Percentiles rank a stretch among this genome's conserved stretches.
Evolutionary conservation across 305 asterid species (phyloP).

Genomic region (Lippia alba): DNA sequence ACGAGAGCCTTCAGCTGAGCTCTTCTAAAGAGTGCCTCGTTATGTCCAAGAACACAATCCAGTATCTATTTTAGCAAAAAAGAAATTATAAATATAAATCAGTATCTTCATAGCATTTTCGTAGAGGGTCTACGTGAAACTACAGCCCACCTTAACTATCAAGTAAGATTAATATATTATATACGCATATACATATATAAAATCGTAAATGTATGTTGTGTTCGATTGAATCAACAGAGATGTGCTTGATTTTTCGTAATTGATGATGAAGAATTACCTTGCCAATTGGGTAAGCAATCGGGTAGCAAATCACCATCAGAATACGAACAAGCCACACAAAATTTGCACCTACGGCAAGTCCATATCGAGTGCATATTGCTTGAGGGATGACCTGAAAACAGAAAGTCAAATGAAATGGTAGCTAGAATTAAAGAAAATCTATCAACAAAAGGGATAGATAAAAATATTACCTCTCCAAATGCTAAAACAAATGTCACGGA

Average conservation of each 20-base stretch:
- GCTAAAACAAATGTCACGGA: conserved; percentile 98
- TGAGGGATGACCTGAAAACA: conserved; percentile 75
- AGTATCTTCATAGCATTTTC: no score
- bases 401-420: conserved; percentile 25
- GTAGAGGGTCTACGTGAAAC: neutral
- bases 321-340: conserved; percentile 74
- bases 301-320: conserved; percentile 70
- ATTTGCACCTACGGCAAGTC: conserved; percentile 82
- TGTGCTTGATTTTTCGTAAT: neutral
- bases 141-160: neutral
- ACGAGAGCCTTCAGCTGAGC: conserved; percentile 98
- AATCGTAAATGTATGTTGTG: neutral
- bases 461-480: conserved; percentile 74
- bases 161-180: neutral
- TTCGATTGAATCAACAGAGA: neutral
- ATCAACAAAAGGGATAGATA: conserved; percentile 6
- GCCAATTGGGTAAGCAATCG: conserved; percentile 79
- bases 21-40: conserved; percentile 87
- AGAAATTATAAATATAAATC: neutral
- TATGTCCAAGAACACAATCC: conserved; percentile 89
- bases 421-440: neutral
- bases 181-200: neutral
- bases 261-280: conserved; percentile 56
- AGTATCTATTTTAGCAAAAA: conserved; percentile 57
- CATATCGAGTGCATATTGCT: conserved; percentile 83